Evolutionary conservation across 768 basidiomycete genomes (phyloP), one percentile per base, ranked within the genome.

Genomic region (Brasilioporus rufonigricans): DNA sequence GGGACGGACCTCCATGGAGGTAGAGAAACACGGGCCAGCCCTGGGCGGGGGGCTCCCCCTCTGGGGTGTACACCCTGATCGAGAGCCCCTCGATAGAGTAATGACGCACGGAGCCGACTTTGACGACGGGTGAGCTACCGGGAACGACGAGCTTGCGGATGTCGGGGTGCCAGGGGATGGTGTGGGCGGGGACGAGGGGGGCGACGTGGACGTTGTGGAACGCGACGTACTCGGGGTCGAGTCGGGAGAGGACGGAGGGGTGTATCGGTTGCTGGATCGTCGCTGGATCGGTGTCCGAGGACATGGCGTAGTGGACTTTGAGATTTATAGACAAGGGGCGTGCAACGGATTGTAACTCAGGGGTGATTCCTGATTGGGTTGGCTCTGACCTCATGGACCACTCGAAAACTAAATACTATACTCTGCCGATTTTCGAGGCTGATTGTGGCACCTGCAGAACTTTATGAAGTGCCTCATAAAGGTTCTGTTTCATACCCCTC

Each of bases 11-110:
- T 54, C 88, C 88, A 57, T 89, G 88, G 63, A 85, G 86, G 73
- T 78, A 89, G 19, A 89, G 77, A 51, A 89, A 79, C 1, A 84
- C 79, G 0, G 86, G 86, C 86, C 86, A 88, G 7, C 87, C 87
- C 2, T 68, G 70, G 2, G 60, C 61, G 0, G 86, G 84, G 0
- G 73, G 59, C 0, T 53, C 40, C 0, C 82, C 81, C 41, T 80
- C 75, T 0, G 87, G 87, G 1, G 81, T 84, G 65, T 84, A 88
- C 5, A 80, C 79, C n/a, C 87, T 78, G 43, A 86, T 74, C 39
- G 77, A 74, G 48, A 80, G 81, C 39, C 81, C 72, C 14, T 69
- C 71, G 45, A 86, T 58, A 31, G 74, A 65, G 45, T 79, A 75
- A 49, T 87, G 85, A 48, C 77, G 65, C 1, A 77, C 76, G 50